Percentiles rank a stretch among this genome's conserved stretches.
Evolutionary conservation across 1,284 basidiomycete genomes (phyloP).

Genomic region (Sporisorium scitamineum): DNA sequence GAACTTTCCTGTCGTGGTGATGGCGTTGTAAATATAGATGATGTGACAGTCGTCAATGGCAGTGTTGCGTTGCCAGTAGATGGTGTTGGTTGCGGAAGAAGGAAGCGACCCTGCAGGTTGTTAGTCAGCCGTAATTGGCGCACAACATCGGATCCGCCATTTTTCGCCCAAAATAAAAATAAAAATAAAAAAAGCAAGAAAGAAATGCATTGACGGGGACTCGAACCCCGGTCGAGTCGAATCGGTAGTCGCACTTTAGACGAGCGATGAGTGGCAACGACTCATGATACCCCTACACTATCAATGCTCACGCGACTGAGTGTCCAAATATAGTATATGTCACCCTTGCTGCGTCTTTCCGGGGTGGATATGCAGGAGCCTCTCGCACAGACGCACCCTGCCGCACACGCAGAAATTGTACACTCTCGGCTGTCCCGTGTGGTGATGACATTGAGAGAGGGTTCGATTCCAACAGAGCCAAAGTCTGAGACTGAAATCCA

Average conservation of each 20-base stretch:
- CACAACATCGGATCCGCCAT: slow-evolving; percentile 22
- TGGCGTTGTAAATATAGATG: background rate
- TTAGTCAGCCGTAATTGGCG: background rate
- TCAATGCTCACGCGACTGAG: slow-evolving; percentile 32
- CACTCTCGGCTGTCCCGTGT: background rate
- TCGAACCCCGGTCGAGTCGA: slow-evolving; percentile 60
- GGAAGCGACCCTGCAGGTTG: slow-evolving; percentile 7
- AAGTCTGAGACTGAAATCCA: no score
- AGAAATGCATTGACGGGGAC: slow-evolving; percentile 56
- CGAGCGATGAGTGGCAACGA: slow-evolving; percentile 48
- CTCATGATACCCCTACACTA: slow-evolving; percentile 56
- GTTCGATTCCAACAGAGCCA: no score
- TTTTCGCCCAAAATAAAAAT: background rate
- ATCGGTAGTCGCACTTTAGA: slow-evolving; percentile 21
- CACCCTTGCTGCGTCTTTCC: background rate
- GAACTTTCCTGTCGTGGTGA: background rate
- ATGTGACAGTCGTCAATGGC: background rate
- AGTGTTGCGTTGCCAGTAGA: background rate
- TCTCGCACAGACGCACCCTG: slow-evolving; percentile 8
- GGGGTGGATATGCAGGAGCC: background rate
- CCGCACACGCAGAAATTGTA: background rate
- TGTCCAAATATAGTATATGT: background rate
- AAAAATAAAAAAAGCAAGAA: slow-evolving; percentile 12
- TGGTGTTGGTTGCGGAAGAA: slow-evolving; percentile 5
- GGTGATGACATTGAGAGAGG: background rate